Evolutionary conservation across 768 basidiomycete genomes (phyloP).

Genomic region (Collybia nuda): DNA sequence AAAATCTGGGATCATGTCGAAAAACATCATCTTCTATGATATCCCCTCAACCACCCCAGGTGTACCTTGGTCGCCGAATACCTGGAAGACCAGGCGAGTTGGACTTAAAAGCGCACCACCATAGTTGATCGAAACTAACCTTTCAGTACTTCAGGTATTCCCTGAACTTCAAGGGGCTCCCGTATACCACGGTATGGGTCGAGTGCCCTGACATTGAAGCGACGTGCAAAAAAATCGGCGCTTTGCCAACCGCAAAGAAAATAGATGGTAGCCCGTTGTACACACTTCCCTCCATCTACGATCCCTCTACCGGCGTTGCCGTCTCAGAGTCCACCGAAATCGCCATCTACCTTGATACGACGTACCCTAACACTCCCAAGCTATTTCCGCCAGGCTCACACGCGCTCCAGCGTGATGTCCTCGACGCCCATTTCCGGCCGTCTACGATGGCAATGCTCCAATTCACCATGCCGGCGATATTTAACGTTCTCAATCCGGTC

Average conservation of each 20-base stretch:
- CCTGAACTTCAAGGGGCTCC: constrained; percentile 29
- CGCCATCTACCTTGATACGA: constrained; percentile 39
- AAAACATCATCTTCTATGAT: constrained; percentile 40
- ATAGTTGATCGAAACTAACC: not conserved
- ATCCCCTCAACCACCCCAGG: constrained; percentile 29
- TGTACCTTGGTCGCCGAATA: constrained; percentile 43
- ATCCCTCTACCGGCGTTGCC: constrained; percentile 28
- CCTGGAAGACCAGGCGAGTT: constrained; percentile 42
- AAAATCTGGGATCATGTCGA: not conserved
- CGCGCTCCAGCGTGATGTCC: constrained; percentile 14
- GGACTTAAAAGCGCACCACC: not conserved
- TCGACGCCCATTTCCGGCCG: not conserved
- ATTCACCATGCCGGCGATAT: constrained; percentile 15
- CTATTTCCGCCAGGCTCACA: constrained; percentile 28
- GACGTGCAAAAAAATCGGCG: constrained; percentile 31
- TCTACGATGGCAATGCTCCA: constrained; percentile 7
- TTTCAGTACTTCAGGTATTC: constrained; percentile 11
- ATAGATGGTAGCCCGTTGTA: constrained; percentile 28
- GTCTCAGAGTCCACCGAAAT: constrained; percentile 37
- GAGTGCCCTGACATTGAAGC: constrained; percentile 39
- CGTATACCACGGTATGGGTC: constrained; percentile 38
- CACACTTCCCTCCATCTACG: constrained; percentile 40
- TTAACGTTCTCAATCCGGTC: constrained; percentile 23
- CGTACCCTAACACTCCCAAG: constrained; percentile 32
- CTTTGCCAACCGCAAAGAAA: constrained; percentile 22